These are phyloP conservation scores for Lachnellula hyalina DNA, from an alignment of 2,329 filamentous ascomycete species.

Conservation along the genomic window DNA sequence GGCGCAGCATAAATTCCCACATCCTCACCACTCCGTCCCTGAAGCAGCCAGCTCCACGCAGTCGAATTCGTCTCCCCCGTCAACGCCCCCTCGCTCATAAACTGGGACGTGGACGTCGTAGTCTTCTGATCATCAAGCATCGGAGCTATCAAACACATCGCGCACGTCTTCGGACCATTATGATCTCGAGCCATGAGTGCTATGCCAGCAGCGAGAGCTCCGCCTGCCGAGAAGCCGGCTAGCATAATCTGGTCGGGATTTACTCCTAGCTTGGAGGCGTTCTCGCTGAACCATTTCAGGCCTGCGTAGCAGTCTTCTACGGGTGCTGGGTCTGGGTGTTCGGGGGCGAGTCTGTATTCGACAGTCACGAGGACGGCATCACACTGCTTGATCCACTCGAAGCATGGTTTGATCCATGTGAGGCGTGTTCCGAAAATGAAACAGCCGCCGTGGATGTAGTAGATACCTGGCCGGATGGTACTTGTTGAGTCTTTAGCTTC, in stretches of 20 bases:
- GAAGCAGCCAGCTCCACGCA: background rate
- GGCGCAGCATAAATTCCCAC: slow-evolving; percentile 2
- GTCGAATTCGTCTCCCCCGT: background rate
- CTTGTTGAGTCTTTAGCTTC: background rate
- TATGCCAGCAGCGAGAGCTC: slow-evolving; percentile 45
- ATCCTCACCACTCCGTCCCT: background rate
- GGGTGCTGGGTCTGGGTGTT: slow-evolving; percentile 48
- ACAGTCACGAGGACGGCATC: slow-evolving; percentile 34
- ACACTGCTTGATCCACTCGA: background rate
- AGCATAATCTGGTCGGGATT: slow-evolving; percentile 41
- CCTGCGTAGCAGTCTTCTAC: slow-evolving; percentile 39
- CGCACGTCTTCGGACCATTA: slow-evolving; percentile 17
- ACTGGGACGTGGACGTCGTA: slow-evolving; percentile 3
- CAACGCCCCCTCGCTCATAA: background rate
- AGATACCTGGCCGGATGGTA: background rate
- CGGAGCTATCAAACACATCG: slow-evolving; percentile 26
- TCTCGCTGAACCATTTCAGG: slow-evolving; percentile 18
- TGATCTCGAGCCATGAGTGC: slow-evolving; percentile 36
- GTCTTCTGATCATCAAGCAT: slow-evolving; percentile 26
- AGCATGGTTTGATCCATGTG: background rate
- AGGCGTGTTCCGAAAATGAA: background rate
- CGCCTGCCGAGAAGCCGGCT: slow-evolving; percentile 47
- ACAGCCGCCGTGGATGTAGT: background rate
- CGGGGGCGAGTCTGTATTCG: slow-evolving; percentile 50
- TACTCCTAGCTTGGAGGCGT: slow-evolving; percentile 31